phyloP scores from a whole-genome alignment of 805 yeast species.

The Nakazawaea wyomingensis region DNA sequence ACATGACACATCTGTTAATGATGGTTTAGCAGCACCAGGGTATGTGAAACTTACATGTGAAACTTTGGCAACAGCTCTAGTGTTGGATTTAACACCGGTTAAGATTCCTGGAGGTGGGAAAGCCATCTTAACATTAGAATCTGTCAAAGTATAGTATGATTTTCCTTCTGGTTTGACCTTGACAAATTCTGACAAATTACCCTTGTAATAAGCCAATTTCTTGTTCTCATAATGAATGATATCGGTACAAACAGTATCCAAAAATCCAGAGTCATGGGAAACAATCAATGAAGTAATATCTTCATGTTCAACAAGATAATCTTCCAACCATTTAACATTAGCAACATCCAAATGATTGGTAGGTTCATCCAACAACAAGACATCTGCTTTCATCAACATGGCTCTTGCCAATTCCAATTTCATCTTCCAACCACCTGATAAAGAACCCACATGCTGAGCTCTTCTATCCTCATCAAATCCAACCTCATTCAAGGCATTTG shows the following conservation, averaged over 20 bases:
- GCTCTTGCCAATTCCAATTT: slow-evolving; percentile 98
- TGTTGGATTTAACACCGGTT: slow-evolving; percentile 93
- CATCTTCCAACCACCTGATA: slow-evolving; percentile 99
- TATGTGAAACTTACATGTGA: slow-evolving; percentile 79
- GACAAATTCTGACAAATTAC: slow-evolving; percentile 90
- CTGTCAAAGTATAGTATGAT: slow-evolving; percentile 90
- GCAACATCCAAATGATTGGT: slow-evolving; percentile 95
- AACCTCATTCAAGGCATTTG: slow-evolving; percentile 72
- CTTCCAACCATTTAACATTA: slow-evolving; percentile 91
- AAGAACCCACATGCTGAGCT: slow-evolving; percentile 84
- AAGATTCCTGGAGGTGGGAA: slow-evolving; percentile 98
- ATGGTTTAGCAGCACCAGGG: slow-evolving; percentile 86
- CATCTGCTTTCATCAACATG: slow-evolving; percentile 96
- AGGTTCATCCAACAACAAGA: slow-evolving; percentile 92
- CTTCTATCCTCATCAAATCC: slow-evolving; percentile 92
- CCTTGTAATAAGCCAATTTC: slow-evolving; percentile 91
- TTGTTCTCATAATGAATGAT: slow-evolving; percentile 94
- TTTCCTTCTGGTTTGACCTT: slow-evolving; percentile 93
- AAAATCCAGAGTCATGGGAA: slow-evolving; percentile 95
- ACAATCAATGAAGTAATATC: slow-evolving; percentile 93
- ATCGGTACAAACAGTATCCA: slow-evolving; percentile 94
- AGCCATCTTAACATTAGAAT: slow-evolving; percentile 89
- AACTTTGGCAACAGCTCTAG: slow-evolving; percentile 84
- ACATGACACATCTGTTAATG: slow-evolving; percentile 73
- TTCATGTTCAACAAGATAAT: slow-evolving; percentile 74